Conservation (phyloP, 2,329 filamentous ascomycete species). For the Bipolaris zeicola region DNA sequence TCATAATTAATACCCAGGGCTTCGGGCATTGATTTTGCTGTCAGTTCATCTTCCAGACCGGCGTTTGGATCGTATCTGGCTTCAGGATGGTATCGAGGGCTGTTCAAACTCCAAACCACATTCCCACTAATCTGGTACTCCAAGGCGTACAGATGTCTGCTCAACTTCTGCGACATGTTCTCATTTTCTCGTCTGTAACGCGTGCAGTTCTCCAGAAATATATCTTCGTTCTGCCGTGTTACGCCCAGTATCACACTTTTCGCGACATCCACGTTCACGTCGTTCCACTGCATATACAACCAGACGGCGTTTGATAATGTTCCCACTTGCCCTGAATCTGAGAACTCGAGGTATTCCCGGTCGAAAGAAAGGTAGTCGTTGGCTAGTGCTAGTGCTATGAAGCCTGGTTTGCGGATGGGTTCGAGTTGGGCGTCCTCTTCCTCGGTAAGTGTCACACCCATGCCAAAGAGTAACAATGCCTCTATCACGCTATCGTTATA, state of each 20-base stretch:
- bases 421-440: slow-evolving; percentile 6
- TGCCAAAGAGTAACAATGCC: slow-evolving; percentile 1
- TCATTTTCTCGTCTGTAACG: background rate
- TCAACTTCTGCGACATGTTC: background rate
- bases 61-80: slow-evolving; percentile 23
- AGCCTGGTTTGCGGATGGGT: background rate
- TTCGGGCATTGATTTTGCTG: background rate
- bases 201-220: background rate
- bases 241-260: background rate
- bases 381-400: background rate
- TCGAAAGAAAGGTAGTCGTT: slow-evolving; percentile 9
- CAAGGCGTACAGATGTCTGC: background rate
- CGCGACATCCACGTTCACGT: background rate
- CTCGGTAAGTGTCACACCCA: slow-evolving; percentile 2
- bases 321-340: too few relatives aligned
- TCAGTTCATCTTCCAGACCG: background rate
- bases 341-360: slow-evolving; percentile 1
- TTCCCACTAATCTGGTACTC: background rate
- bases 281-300: slow-evolving; percentile 5
- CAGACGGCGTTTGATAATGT: slow-evolving; percentile 2
- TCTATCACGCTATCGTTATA: background rate
- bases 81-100: slow-evolving; percentile 4
- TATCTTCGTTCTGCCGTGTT: background rate
- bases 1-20: background rate
- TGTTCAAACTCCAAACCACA: slow-evolving; percentile 3